A percentile compares a stretch with the other conserved stretches of the same genome.
Conservation (phyloP, 305 asterid species). For the Rubia occidens region DNA sequence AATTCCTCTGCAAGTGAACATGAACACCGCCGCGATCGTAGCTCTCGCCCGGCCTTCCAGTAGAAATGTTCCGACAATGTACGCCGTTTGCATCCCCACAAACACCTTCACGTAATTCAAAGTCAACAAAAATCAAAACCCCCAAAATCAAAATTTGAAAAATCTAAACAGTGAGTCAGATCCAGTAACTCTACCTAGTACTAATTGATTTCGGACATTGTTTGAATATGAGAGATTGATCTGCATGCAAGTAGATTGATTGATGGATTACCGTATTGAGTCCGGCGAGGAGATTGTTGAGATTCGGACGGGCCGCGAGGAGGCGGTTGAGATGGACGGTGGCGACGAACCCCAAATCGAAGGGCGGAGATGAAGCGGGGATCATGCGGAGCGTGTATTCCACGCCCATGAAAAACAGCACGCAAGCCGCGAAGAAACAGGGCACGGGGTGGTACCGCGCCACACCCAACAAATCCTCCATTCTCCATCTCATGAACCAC, state of each 20-base stretch:
- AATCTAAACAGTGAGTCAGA: not conserved
- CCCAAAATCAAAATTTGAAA: not conserved
- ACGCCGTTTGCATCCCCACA: slow-evolving; percentile 73
- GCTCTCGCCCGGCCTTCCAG: slow-evolving; percentile 84
- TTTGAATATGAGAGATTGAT: no score
- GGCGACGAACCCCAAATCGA: slow-evolving; percentile 74
- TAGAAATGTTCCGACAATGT: slow-evolving; percentile 70
- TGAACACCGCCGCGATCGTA: slow-evolving; percentile 65
- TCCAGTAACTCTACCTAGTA: not conserved
- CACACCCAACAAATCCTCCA: slow-evolving; percentile 41
- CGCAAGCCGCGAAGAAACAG: slow-evolving; percentile 47
- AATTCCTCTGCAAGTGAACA: slow-evolving; percentile 93
- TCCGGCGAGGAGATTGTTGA: slow-evolving; percentile 67
- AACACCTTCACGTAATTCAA: slow-evolving; percentile 36
- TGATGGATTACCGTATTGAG: slow-evolving; percentile 61
- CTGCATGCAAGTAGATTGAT: no score
- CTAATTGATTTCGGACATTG: no score
- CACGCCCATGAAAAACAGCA: slow-evolving; percentile 71
- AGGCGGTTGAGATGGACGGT: slow-evolving; percentile 50
- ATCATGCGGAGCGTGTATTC: slow-evolving; percentile 83
- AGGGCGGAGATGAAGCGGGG: slow-evolving; percentile 57
- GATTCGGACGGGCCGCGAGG: slow-evolving; percentile 59
- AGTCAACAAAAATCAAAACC: not conserved
- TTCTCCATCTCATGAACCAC: slow-evolving; percentile 38
- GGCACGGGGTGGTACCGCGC: slow-evolving; percentile 59